Evolutionary conservation across 345 rosid species (phyloP), one percentile per base, ranked within the genome.

Genomic region (Psidium guajava): DNA sequence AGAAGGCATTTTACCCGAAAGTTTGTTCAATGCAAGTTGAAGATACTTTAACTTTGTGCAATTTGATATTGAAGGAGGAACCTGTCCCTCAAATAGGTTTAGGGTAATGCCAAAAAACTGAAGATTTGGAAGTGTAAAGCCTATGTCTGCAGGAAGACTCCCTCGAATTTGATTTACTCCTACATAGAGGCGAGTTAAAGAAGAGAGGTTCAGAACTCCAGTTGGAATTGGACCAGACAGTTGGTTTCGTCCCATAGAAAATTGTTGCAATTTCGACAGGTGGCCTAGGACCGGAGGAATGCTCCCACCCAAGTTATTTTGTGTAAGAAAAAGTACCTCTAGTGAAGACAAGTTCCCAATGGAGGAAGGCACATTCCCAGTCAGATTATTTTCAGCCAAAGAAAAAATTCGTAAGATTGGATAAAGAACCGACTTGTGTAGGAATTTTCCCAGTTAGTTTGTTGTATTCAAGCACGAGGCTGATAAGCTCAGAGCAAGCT

Each of bases 281-380:
- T 75, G 53, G 36, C 85, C 40, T 3, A 61, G 8, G 74, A 14
- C 0, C 0, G 11, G 11, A 61, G 74, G 74, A 61, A 61, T 61
- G 1, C 4, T 15, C 40, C 74, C 74, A 61, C 10, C 40, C 42
- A 61, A 61, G 74, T 61, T 61, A 61, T 61, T 61, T 28, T 1
- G 5, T 0, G 5, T 0, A 61, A 61, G 0, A 28, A 0, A 0
- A 61, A 61, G 40, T 11, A 1, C 0, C 21, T 14, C 2, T 14
- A 61, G 11, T 6, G 74, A 61, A 28, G 74, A 61, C 11, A 61
- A 61, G 74, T 61, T 61, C 42, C 74, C 74, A 61, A 61, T 61
- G 10, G 74, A 61, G 74, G 10, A 61, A 28, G 74, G 21, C 21
- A 61, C 42, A 28, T 40, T 61, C 40, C 74, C 74, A 3, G 1